These are phyloP conservation scores for Raphidocelis subcapitata DNA, from an alignment of 139 green algal genomes.

Conservation along the genomic window DNA sequence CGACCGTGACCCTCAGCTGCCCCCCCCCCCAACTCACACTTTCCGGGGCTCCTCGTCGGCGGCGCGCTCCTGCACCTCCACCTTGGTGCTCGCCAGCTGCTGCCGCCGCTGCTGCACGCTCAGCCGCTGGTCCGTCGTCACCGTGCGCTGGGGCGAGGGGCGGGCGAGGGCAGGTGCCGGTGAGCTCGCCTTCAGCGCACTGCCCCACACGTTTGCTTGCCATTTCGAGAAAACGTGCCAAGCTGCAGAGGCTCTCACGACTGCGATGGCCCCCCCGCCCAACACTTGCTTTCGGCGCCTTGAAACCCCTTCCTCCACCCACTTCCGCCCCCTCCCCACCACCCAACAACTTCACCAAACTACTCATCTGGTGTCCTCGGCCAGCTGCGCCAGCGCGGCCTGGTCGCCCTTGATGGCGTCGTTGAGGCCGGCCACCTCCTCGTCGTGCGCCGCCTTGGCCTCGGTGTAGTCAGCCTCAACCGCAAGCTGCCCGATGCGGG, in stretches of 20 bases:
- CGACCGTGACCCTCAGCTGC: too few relatives aligned
- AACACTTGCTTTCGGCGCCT: too few relatives aligned
- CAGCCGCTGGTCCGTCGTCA: constrained; percentile 3
- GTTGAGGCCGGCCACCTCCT: constrained; percentile 9
- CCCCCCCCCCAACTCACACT: not conserved
- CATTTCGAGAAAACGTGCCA: too few relatives aligned
- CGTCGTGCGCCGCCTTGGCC: constrained; percentile 11
- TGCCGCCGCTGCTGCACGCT: constrained; percentile 13
- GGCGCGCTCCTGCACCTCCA: not conserved
- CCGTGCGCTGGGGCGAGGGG: not conserved
- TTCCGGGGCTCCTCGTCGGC: constrained; percentile 9
- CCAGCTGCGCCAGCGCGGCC: constrained; percentile 4
- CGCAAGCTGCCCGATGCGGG: not conserved
- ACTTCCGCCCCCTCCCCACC: too few relatives aligned
- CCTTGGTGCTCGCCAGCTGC: constrained; percentile 2
- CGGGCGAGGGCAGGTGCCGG: not conserved
- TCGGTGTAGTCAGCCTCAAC: constrained; percentile 10
- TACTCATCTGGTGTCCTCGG: constrained; percentile 8
- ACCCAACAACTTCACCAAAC: too few relatives aligned
- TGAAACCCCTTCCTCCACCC: too few relatives aligned
- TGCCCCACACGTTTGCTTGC: too few relatives aligned
- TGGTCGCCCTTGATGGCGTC: not conserved
- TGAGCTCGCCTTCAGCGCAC: too few relatives aligned
- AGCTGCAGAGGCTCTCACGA: too few relatives aligned
- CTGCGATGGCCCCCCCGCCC: too few relatives aligned